phyloP scores from a whole-genome alignment of 805 yeast genomes.

The Lipomyces mesembrius region DNA sequence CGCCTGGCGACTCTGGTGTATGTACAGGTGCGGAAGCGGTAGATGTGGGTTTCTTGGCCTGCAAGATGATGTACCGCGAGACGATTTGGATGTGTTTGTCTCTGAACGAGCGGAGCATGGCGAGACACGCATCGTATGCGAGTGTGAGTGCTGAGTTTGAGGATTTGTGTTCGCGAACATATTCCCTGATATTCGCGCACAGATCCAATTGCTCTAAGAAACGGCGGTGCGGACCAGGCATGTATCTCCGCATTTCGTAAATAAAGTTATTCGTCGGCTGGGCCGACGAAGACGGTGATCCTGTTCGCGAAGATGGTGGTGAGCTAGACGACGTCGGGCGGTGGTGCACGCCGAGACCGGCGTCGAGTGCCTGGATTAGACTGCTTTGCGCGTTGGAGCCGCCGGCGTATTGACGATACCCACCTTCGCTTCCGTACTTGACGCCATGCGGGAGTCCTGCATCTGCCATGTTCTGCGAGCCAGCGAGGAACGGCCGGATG shows the following conservation, averaged over 20 bases:
- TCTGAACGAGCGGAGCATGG: conserved; percentile 84
- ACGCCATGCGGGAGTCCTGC: conserved; percentile 84
- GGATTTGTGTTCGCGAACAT: conserved; percentile 53
- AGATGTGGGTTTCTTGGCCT: conserved; percentile 54
- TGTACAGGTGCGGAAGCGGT: conserved; percentile 1
- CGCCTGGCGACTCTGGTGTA: conserved; percentile 11
- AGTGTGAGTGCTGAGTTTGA: conserved; percentile 61
- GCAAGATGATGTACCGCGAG: conserved; percentile 81
- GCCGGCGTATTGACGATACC: conserved; percentile 56
- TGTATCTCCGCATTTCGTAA: conserved; percentile 81
- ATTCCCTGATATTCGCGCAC: conserved; percentile 66
- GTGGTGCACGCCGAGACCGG: conserved; percentile 75
- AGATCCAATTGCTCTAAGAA: conserved; percentile 66
- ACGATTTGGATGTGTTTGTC: conserved; percentile 94
- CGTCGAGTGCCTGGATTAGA: conserved; percentile 82
- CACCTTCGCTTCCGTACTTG: conserved; percentile 58
- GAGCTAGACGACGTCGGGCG: conserved; percentile 55
- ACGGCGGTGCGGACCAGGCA: conserved; percentile 85
- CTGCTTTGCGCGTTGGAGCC: conserved; percentile 96
- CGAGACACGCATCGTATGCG: conserved; percentile 85
- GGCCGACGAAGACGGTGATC: conserved; percentile 52
- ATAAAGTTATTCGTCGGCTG: conserved; percentile 56
- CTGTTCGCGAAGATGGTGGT: conserved; percentile 7
- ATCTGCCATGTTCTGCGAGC: conserved; percentile 90
- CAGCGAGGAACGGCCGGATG: conserved; percentile 87